phyloP scores from a whole-genome alignment of 2,329 filamentous ascomycete genomes.

The Rosellinia necatrix region DNA sequence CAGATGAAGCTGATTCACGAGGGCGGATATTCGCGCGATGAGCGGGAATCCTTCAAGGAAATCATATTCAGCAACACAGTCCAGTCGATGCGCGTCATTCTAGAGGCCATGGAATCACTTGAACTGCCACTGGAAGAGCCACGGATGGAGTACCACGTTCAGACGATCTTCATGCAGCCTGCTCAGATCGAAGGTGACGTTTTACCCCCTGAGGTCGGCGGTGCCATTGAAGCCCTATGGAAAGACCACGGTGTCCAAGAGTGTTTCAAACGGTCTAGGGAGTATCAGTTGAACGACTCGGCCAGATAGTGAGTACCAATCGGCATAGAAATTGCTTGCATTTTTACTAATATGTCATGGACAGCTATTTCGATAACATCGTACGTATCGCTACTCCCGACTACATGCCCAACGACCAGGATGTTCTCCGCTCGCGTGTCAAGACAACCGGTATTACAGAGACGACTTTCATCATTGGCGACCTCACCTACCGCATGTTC shows the following conservation, averaged over 20 bases:
- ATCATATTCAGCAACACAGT: conserved; percentile 74
- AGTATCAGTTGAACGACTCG: conserved; percentile 96
- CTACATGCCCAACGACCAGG: conserved; percentile 94
- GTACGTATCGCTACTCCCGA: conserved; percentile 87
- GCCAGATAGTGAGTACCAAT: conserved; percentile 79
- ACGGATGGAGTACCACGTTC: conserved; percentile 94
- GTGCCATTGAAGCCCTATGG: conserved; percentile 90
- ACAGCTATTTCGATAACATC: conserved; percentile 90
- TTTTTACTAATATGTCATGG: conserved; percentile 40
- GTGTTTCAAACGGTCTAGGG: conserved; percentile 92
- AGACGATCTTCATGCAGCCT: conserved; percentile 98
- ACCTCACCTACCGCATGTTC: conserved; percentile 96
- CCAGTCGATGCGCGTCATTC: conserved; percentile 71
- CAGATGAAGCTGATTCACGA: conserved; percentile 99
- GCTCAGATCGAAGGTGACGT: conserved; percentile 95
- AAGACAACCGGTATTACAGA: conserved; percentile 98
- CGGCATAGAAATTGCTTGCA: neutral
- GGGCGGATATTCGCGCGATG: conserved; percentile 95
- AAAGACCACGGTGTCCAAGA: conserved; percentile 90
- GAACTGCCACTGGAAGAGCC: conserved; percentile 86
- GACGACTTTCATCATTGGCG: conserved; percentile 93
- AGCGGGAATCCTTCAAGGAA: conserved; percentile 72
- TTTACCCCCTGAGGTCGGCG: conserved; percentile 90
- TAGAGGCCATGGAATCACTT: conserved; percentile 71
- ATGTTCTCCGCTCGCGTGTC: conserved; percentile 92